Percentiles rank a stretch among this genome's conserved stretches.
Conservation (phyloP, 805 yeast genomes). For the Metschnikowia matae region DNA sequence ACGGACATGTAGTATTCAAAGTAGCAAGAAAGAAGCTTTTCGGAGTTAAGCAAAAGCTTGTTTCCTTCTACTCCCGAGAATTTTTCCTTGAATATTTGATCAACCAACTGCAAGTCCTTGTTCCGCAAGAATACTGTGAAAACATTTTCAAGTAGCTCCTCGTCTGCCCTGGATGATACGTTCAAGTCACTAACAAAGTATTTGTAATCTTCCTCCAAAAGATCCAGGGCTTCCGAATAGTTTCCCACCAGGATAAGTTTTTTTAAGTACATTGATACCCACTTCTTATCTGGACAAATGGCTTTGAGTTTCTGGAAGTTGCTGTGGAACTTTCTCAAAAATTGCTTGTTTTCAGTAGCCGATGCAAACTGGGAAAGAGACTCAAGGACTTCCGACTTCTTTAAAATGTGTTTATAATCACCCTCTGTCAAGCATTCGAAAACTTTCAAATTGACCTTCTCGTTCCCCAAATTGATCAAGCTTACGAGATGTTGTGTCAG, state of each 20-base stretch:
- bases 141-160: slow-evolving; percentile 4
- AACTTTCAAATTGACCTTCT: slow-evolving; percentile 24
- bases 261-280: slow-evolving; percentile 20
- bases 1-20: slow-evolving; percentile 22
- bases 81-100: slow-evolving; percentile 16
- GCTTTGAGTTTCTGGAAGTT: slow-evolving; percentile 11
- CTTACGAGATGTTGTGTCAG: slow-evolving; percentile 8
- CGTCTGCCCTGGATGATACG: neutral
- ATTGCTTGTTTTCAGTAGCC: slow-evolving; percentile 21
- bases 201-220: slow-evolving; percentile 4
- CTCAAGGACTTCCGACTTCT: slow-evolving; percentile 6
- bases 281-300: slow-evolving; percentile 11
- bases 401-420: slow-evolving; percentile 7
- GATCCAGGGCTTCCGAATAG: slow-evolving; percentile 2
- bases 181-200: slow-evolving; percentile 9
- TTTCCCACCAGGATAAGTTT: slow-evolving; percentile 11
- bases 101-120: slow-evolving; percentile 15
- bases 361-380: slow-evolving; percentile 4
- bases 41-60: slow-evolving; percentile 14
- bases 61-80: slow-evolving; percentile 12
- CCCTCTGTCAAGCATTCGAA: slow-evolving; percentile 16
- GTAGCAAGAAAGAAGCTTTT: slow-evolving; percentile 19
- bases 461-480: slow-evolving; percentile 22
- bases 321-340: slow-evolving; percentile 13
- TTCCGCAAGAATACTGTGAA: slow-evolving; percentile 15